Conservation (phyloP, 208 protist species). For the Acanthamoeba healyi region DNA sequence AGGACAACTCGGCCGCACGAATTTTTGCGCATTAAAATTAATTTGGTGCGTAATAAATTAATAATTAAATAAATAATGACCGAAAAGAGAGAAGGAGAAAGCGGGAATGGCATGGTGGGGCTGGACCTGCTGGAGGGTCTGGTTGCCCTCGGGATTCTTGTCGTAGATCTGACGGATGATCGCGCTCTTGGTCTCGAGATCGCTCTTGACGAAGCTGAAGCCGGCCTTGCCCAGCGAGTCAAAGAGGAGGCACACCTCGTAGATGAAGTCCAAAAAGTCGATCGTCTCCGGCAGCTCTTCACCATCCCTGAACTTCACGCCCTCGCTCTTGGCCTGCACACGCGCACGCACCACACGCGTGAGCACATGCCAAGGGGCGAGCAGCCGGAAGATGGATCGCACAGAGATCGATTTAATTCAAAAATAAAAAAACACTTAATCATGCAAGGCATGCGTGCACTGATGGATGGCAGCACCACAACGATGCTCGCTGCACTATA, state of each 20-base stretch:
- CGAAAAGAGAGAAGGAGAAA: background rate
- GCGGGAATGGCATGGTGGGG: no score
- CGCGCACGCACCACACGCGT: background rate
- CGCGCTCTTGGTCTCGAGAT: constrained; percentile 27
- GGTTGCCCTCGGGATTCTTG: constrained; percentile 24
- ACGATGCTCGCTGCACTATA: no score
- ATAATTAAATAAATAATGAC: background rate
- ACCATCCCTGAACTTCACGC: constrained; percentile 2
- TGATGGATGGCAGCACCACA: no score
- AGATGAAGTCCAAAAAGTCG: background rate
- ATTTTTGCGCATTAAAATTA: no score
- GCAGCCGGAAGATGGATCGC: no score
- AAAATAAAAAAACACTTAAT: no score
- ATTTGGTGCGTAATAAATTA: background rate
- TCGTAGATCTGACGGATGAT: background rate
- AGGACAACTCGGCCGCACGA: no score
- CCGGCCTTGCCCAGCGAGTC: constrained; percentile 38
- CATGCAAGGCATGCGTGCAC: no score
- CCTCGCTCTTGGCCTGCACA: constrained; percentile 6
- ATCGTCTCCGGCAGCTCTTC: constrained; percentile 7
- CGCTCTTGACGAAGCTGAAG: constrained; percentile 46
- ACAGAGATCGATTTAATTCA: no score
- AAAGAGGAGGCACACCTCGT: constrained; percentile 18
- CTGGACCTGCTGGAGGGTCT: background rate
- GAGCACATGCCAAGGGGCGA: background rate